Percentiles rank a stretch among this genome's conserved stretches.
These are phyloP conservation scores for Rhododendron ovatum DNA, from an alignment of 148 eudicot genomes.

Conservation along the genomic window DNA sequence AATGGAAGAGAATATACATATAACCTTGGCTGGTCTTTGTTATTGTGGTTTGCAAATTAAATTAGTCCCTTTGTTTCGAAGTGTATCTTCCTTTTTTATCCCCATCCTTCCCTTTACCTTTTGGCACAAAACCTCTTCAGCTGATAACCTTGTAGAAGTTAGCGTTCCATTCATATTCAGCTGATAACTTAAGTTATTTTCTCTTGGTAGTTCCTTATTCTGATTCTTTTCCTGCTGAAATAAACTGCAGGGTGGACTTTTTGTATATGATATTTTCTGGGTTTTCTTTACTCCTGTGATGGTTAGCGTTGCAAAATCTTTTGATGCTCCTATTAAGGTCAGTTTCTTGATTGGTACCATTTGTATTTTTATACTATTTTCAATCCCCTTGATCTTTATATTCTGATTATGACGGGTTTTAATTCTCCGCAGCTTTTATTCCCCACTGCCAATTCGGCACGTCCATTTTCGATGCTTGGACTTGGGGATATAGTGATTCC, in stretches of 20 bases:
- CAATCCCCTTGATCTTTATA: neutral
- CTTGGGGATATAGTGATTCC: constrained; percentile 98
- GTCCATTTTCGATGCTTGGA: constrained; percentile 98
- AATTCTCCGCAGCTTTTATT: constrained; percentile 76
- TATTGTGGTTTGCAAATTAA: neutral
- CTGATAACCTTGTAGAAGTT: neutral
- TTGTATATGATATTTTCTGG: constrained; percentile 96
- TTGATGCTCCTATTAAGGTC: constrained; percentile 99
- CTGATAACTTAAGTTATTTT: neutral
- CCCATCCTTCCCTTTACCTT: neutral
- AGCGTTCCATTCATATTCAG: neutral
- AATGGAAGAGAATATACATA: neutral
- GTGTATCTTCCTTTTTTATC: neutral
- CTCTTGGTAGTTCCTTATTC: neutral
- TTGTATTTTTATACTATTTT: neutral
- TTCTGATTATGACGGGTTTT: constrained; percentile 4
- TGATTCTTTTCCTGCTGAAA: neutral
- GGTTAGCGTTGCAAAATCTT: constrained; percentile 99
- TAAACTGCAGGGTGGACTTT: constrained; percentile 78
- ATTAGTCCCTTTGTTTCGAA: neutral
- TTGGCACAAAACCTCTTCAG: neutral
- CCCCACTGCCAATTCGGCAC: constrained; percentile 66
- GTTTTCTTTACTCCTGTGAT: constrained; percentile 99
- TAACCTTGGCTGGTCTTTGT: neutral
- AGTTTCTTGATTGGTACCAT: constrained; percentile 17